Percentiles rank a stretch among this genome's conserved stretches.
phyloP scores from a whole-genome alignment of 2,329 filamentous ascomycete genomes.

The Lasiodiplodia sp. region DNA sequence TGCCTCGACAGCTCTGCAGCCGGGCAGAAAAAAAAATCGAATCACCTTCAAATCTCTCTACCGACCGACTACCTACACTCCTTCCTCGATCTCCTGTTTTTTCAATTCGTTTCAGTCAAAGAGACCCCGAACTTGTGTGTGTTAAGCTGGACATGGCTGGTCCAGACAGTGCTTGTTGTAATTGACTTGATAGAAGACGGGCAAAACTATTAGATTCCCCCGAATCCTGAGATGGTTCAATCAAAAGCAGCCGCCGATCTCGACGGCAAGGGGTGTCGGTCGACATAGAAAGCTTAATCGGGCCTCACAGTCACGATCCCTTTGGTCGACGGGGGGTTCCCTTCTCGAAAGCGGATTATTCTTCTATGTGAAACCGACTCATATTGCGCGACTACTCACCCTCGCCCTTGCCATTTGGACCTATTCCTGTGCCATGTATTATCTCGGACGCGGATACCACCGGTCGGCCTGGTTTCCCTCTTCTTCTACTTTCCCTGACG shows the following conservation, averaged over 20 bases:
- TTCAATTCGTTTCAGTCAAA: constrained; percentile 20
- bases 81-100: constrained; percentile 27
- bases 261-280: constrained; percentile 4
- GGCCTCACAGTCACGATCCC: background rate
- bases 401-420: background rate
- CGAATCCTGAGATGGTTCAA: constrained; percentile 7
- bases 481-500: background rate
- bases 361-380: constrained; percentile 19
- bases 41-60: constrained; percentile 19
- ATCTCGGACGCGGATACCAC: background rate
- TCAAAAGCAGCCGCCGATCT: constrained; percentile 8
- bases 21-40: constrained; percentile 24
- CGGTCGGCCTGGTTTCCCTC: background rate
- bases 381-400: constrained; percentile 4
- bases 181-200: constrained; percentile 27
- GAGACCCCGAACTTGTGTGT: constrained; percentile 16
- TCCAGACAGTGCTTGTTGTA: constrained; percentile 26
- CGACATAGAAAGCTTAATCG: constrained; percentile 3
- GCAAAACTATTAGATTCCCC: constrained; percentile 21
- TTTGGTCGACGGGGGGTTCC: background rate
- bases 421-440: background rate
- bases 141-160: constrained; percentile 24
- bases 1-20: constrained; percentile 18
- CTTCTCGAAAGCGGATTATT: background rate
- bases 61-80: constrained; percentile 21